These are phyloP conservation scores for Rhizopus stolonifer DNA, from an alignment of 371 early-diverging fungal genomes.

Conservation along the genomic window DNA sequence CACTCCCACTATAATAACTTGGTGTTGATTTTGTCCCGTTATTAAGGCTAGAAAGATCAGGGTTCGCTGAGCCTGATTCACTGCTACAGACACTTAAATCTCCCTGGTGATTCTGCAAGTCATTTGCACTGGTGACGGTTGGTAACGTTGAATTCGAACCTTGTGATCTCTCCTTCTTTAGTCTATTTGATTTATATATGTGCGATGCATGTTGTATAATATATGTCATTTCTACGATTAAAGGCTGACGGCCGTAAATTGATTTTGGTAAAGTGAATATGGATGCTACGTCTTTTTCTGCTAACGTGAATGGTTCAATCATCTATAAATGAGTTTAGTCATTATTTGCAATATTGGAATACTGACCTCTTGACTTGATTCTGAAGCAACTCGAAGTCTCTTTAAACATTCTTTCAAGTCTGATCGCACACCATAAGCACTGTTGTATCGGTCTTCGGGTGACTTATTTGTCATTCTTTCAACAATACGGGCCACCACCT, in stretches of 20 bases:
- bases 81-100: slow-evolving; percentile 19
- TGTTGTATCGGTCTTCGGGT: slow-evolving; percentile 57
- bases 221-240: slow-evolving; percentile 36
- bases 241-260: slow-evolving; percentile 41
- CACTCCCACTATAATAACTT: slow-evolving; percentile 38
- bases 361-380: slow-evolving; percentile 30
- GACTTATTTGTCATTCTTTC: slow-evolving; percentile 63
- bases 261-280: slow-evolving; percentile 46
- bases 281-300: slow-evolving; percentile 45
- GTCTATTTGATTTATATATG: slow-evolving; percentile 26
- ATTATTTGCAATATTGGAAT: neutral
- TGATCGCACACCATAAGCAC: slow-evolving; percentile 53
- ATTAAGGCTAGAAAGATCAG: neutral
- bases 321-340: slow-evolving; percentile 9
- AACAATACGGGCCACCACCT: slow-evolving; percentile 46
- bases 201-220: slow-evolving; percentile 39
- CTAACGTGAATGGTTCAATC: slow-evolving; percentile 38
- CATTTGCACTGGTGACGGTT: slow-evolving; percentile 17
- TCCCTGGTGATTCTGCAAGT: slow-evolving; percentile 1
- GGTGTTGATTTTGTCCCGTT: slow-evolving; percentile 19
- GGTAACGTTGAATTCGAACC: slow-evolving; percentile 18
- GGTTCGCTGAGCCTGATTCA: slow-evolving; percentile 12
- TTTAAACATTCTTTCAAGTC: slow-evolving; percentile 54
- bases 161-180: slow-evolving; percentile 15
- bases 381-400: slow-evolving; percentile 25